Evolutionary conservation across 2,329 filamentous ascomycete species (phyloP), one percentile per base, ranked within the genome.

Genomic region (Epichloe uncinata): DNA sequence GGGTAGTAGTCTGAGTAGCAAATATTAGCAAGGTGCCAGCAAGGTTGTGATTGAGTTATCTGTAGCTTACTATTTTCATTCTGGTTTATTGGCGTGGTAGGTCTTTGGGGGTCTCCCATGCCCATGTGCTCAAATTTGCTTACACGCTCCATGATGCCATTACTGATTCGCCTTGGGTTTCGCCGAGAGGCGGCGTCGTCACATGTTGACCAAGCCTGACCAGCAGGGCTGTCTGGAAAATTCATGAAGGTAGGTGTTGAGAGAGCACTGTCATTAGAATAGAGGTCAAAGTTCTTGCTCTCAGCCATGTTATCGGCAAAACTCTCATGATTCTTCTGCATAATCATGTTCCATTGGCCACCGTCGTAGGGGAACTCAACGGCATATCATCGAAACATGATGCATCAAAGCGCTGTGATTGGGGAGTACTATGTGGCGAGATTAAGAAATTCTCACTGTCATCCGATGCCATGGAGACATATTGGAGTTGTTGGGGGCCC

Each of bases 21-120:
- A 52, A 33, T 34, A 15, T 47, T 11, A 52, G n/a, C 46, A 47
- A 47, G 34, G 40, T 40, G 53, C 33, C n/a, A 43, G 9, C 15
- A 22, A 26, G 13, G 18, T 22, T 34, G 11, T 6, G 15, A 3
- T 36, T 33, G 16, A 13, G 20, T 22, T 7, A 22, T 11, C 33
- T 18, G 35, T 64, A 20, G 58, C 79, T 69, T 70, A 85, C 83
- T 72, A 58, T 69, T 69, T 60, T 67, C 72, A 66, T 77, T 77
- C 65, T 82, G 78, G 55, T 72, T 74, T 55, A 73, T 73, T 51
- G 82, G 84, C 50, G 82, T 87, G 50, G 73, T 70, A 50, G 82
- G 81, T 63, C 75, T 73, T 52, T 73, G 66, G 42, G 64, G 64
- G 53, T 60, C 66, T 45, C 74, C 72, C 44, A 69, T 55, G 52